These are phyloP conservation scores for Wickerhamiella azyma DNA, from an alignment of 805 yeast genomes.

Conservation along the genomic window DNA sequence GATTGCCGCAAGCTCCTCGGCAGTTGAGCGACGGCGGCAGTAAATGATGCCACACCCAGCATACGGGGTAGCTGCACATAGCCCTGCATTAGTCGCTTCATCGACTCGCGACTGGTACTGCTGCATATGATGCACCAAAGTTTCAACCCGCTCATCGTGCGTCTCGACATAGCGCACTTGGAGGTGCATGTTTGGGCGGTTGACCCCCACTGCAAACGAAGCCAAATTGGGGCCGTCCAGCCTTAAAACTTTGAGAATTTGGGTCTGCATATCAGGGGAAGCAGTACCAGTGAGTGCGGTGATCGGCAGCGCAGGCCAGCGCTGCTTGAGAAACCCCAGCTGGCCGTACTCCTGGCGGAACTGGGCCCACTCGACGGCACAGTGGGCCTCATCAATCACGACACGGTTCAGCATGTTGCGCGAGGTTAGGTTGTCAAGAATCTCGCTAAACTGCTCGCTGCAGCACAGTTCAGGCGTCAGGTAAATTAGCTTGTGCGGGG, in stretches of 20 bases:
- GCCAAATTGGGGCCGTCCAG: constrained; percentile 31
- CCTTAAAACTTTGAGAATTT: constrained; percentile 68
- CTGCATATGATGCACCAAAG: constrained; percentile 16
- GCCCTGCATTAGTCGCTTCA: constrained; percentile 2
- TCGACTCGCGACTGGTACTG: constrained; percentile 15
- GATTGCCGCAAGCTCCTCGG: constrained; percentile 63
- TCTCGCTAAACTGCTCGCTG: constrained; percentile 50
- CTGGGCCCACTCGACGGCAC: constrained; percentile 98
- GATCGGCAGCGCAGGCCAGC: constrained; percentile 68
- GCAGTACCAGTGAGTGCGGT: constrained; percentile 98
- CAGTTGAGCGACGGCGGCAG: constrained; percentile 78
- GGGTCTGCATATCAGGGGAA: constrained; percentile 28
- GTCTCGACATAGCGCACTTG: constrained; percentile 50
- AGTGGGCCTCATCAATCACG: constrained; percentile 95
- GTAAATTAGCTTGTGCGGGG: constrained; percentile 75
- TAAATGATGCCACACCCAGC: constrained; percentile 63
- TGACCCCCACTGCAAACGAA: constrained; percentile 71
- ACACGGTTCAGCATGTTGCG: constrained; percentile 56
- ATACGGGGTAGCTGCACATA: constrained; percentile 2
- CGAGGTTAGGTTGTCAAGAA: constrained; percentile 44
- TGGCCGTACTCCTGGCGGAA: constrained; percentile 90
- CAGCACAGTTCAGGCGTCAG: constrained; percentile 62
- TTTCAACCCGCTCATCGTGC: constrained; percentile 14
- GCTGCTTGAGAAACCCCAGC: constrained; percentile 53
- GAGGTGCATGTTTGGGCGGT: constrained; percentile 72